Evolutionary conservation across 2,329 filamentous ascomycete species (phyloP), one percentile per base, ranked within the genome.

Genomic region (Leptographium galeiforme): DNA sequence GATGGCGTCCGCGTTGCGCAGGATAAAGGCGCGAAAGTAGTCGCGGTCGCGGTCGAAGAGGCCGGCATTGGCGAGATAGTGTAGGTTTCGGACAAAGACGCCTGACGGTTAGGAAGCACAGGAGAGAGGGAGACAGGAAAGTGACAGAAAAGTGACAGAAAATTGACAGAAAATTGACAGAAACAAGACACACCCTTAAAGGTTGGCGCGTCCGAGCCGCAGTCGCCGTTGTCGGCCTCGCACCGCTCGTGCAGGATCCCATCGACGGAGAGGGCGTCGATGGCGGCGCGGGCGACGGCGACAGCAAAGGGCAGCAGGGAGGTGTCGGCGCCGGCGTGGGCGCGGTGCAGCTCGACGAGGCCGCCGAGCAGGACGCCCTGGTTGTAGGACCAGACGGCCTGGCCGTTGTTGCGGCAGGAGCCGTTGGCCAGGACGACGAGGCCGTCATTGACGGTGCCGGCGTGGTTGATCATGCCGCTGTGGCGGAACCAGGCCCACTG

Each of bases 21-120:
- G 64, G 53, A 88, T 76, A 53, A 82, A 81, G 2, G 67, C 62
- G 13, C 66, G 68, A 61, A 81, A 83, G 11, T 63, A 63, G 41
- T 11, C 10, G 7, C n/a, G 16, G 14, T 53, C 47, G 43, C 34
- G 32, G 3, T 66, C 74, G 1, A 67, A 62, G 8, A 77, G 76
- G 1, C 72, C 73, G 39, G 30, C 75, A 1, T 67, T 61, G 12
- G 83, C 71, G 53, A 88, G 63, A 46, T 75, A 73, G 52, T 71
- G 68, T 40, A 87, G 64, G 59, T 85, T 85, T 6, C 84, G 74
- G 53, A 79, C 73, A 58, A 87, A 86, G 30, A 87, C 70, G 11
- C 84, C 54, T 55, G 33, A 25, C 25, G 25, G 25, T 25, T 25
- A 25, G 25, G 25, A 25, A 3, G 25, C 25, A n/a, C n/a, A n/a